Evolutionary conservation across 306 rosid genomes (phyloP), one percentile per base, ranked within the genome.

Genomic region (Cyamopsis tetragonoloba): DNA sequence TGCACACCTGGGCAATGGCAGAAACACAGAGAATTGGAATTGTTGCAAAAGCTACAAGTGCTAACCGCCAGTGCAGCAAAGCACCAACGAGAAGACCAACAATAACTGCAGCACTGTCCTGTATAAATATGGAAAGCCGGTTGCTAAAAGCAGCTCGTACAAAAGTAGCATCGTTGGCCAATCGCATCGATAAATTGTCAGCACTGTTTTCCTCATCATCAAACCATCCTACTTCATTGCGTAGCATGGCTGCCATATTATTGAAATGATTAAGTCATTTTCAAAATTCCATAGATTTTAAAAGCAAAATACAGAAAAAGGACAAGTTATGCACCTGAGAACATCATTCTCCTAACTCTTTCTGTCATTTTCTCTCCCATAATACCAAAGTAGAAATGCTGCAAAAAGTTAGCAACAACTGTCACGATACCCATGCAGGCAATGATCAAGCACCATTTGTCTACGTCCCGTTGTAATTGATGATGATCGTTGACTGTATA

Each of bases 341-440:
- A 92, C 98, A 92, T 92, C 98, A 92, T 92, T 92, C 98, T 89
- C 68, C 98, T 85, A 86, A 92, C 96, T 67, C 98, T 87, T 69
- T 92, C 98, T 20, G 98, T 92, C 98, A 92, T 92, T 81, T 92
- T 92, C 85, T 92, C 98, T 63, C 98, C 98, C 98, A 92, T 92
- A 28, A 92, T 92, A 76, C 98, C 98, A 56, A 92, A 92, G 85
- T 92, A 92, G 78, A 92, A 92, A 76, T 92, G 98, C 83, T 92
- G 98, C 77, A 92, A 85, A 75, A 92, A 92, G 81, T 92, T 92
- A 83, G 98, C 98, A 83, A 92, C 82, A 23, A 92, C 98, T 41
- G 98, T 92, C 74, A 92, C 93, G 62, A 92, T 35, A 61, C 98
- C 98, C 98, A 92, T 92, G 83, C 98, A 82, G 34, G 87, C 98